phyloP scores from a whole-genome alignment of 805 yeast species.

The Candida easanensis region DNA sequence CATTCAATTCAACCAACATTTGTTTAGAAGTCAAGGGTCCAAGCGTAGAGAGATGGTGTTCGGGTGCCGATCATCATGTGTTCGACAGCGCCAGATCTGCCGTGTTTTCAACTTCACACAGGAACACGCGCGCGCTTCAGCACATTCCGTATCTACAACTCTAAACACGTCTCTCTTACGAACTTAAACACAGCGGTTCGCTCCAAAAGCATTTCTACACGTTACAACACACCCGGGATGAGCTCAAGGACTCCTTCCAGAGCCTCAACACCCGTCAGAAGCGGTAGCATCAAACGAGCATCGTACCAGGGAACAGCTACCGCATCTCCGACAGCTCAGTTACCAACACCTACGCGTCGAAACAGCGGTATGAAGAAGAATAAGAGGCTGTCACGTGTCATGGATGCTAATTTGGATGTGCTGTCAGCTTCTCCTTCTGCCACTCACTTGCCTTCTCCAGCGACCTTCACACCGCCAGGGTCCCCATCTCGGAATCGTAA shows the following conservation, averaged over 20 bases:
- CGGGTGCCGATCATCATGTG: too few species aligned
- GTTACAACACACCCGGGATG: constrained; percentile 14
- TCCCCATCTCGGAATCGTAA: constrained; percentile 1
- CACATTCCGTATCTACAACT: constrained; percentile 1
- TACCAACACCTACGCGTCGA: constrained; percentile 2
- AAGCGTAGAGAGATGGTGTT: too few species aligned
- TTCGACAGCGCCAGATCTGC: neutral
- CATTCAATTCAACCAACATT: neutral
- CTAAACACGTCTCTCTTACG: neutral
- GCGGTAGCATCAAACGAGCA: neutral
- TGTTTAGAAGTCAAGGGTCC: too few species aligned
- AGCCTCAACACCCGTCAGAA: constrained; percentile 2
- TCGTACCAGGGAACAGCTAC: neutral
- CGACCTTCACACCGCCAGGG: constrained; percentile 9
- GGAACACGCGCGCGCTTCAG: neutral
- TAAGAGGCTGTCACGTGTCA: constrained; percentile 6
- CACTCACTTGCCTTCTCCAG: neutral
- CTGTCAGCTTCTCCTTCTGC: neutral
- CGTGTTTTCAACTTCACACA: neutral
- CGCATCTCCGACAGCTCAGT: neutral
- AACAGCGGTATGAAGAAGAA: neutral
- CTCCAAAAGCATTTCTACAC: neutral
- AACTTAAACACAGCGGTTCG: constrained; percentile 2
- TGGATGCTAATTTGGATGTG: neutral
- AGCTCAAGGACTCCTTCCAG: constrained; percentile 1